phyloP scores from a whole-genome alignment of 768 basidiomycete species.

The Chalciporus pseudorubinellus region DNA sequence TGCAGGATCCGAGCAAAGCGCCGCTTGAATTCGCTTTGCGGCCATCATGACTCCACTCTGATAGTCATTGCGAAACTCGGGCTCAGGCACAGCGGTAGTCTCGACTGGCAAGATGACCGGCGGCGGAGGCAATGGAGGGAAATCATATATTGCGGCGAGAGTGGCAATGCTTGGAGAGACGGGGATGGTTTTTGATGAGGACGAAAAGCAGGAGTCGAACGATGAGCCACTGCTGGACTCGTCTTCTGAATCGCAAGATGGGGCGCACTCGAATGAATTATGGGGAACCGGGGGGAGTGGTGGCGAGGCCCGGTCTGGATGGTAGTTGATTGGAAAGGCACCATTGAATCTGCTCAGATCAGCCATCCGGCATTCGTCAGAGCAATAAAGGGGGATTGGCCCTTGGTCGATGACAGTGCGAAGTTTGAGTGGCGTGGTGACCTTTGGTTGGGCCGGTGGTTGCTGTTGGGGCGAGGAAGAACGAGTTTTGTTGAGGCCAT shows the following conservation, averaged over 20 bases:
- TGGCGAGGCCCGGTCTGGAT: conserved; percentile 44
- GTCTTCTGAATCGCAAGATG: conserved; percentile 36
- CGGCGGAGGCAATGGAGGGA: conserved; percentile 54
- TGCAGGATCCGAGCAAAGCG: conserved; percentile 40
- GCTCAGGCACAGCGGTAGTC: conserved; percentile 23
- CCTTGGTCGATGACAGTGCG: conserved; percentile 76
- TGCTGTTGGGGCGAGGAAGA: conserved; percentile 20
- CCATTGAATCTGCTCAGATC: conserved; percentile 49
- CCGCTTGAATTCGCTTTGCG: conserved; percentile 50
- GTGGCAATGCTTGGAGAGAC: conserved; percentile 36
- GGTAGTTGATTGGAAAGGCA: conserved; percentile 44
- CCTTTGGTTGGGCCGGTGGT: conserved; percentile 20
- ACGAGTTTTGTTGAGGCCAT: conserved; percentile 18
- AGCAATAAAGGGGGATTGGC: conserved; percentile 83
- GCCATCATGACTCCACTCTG: conserved; percentile 71
- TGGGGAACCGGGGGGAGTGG: conserved; percentile 41
- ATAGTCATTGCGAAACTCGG: conserved; percentile 41
- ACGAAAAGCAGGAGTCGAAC: conserved; percentile 31
- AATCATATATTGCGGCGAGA: conserved; percentile 41
- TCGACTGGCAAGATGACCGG: conserved; percentile 38
- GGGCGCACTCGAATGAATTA: conserved; percentile 32
- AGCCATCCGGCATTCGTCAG: conserved; percentile 64
- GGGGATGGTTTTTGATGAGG: conserved; percentile 19
- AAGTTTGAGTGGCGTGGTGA: conserved; percentile 42
- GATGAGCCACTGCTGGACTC: conserved; percentile 43